Evolutionary conservation across 768 basidiomycete species (phyloP), one percentile per base, ranked within the genome.

Genomic region (Termitomyces sp.): DNA sequence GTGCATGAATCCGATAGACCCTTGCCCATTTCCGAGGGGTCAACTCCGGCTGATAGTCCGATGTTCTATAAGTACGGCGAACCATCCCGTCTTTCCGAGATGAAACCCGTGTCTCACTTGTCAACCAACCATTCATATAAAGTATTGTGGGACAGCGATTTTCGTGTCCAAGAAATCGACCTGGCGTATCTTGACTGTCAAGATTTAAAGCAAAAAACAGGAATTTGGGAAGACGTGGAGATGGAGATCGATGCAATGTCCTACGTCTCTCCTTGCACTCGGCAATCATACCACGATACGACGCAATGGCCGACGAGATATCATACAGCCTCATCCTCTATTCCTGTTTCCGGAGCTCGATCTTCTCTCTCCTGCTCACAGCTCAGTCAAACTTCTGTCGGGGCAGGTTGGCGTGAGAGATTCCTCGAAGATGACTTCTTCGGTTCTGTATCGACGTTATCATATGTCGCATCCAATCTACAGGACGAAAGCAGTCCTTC

Each of bases 31-130:
- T 53, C 56, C 35, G 57, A 54, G 52, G 47, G 52, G 52, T 48
- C 60, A 28, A 47, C 24, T 54, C 59, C 65, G 63, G 59, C 40
- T 45, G 58, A 66, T 64, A 61, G 57, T 59, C 60, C 63, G 63
- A 60, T 52, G 52, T 56, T 60, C 49, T 56, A 54, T 56, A 61
- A 64, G 47, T 36, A 32, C 56, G 62, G 64, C 35, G 62, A 65
- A 65, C 59, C 62, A 53, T 63, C 57, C 53, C 62, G 54, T 47
- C 55, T 57, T 30, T 33, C 62, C 55, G 60, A 59, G 41, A 49
- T 54, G 60, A 61, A 49, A 60, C 44, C 65, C 54, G 55, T 53
- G 52, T 58, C 55, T 56, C 56, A 58, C 56, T 54, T 61, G 44
- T 52, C 48, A 48, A n/a, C 54, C 30, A 54, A 32, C 41, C 44